Percentiles rank a stretch among this genome's conserved stretches.
Evolutionary conservation across 768 basidiomycete genomes (phyloP).

Genomic region (Hygrophoropsis aurantiaca): DNA sequence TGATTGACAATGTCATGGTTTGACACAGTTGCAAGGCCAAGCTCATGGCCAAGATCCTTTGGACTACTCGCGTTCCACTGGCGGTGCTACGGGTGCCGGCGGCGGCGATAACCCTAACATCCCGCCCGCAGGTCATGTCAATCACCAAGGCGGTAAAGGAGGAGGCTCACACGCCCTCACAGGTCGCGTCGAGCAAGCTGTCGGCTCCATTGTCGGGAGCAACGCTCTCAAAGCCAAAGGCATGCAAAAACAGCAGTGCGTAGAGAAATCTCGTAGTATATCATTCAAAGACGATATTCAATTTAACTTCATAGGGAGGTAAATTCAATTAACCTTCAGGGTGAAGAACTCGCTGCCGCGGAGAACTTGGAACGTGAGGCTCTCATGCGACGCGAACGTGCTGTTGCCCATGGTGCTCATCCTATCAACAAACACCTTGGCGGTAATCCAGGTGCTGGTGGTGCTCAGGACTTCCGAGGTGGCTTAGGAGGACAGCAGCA

Average conservation of each 20-base stretch:
- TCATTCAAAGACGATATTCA: neutral
- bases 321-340: constrained; percentile 42
- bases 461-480: neutral
- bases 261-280: neutral
- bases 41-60: no score
- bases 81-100: neutral
- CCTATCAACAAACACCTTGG: constrained; percentile 31
- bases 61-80: no score
- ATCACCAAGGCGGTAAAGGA: neutral
- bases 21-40: no score
- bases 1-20: no score
- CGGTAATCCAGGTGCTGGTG: constrained; percentile 7
- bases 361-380: constrained; percentile 55
- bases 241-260: constrained; percentile 48
- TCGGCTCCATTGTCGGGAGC: constrained; percentile 47
- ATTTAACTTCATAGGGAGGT: constrained; percentile 38
- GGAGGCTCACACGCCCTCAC: constrained; percentile 36
- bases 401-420: constrained; percentile 47
- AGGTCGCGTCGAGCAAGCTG: constrained; percentile 49
- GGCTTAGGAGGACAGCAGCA: neutral
- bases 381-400: constrained; percentile 46
- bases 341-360: constrained; percentile 50
- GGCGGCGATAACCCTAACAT: neutral
- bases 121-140: neutral
- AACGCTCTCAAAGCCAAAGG: constrained; percentile 48